phyloP scores from a whole-genome alignment of 2,329 filamentous ascomycete species.

The Sporothrix curviconia region DNA sequence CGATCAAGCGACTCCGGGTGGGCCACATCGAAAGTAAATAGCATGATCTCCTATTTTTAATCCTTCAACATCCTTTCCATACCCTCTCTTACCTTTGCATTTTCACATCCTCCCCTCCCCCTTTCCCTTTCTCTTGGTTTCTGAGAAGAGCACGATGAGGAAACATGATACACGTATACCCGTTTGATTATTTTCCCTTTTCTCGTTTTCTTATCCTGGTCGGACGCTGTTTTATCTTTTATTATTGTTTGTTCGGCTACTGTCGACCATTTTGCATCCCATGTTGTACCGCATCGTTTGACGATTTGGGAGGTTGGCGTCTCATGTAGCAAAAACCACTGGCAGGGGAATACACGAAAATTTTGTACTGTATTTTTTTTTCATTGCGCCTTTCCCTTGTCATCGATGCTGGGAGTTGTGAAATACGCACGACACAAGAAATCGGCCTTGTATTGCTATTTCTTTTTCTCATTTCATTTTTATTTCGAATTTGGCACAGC shows the following conservation, averaged over 20 bases:
- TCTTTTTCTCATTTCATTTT: not conserved
- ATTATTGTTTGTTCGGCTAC: too few relatives aligned
- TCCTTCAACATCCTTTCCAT: too few relatives aligned
- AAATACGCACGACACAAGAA: not conserved
- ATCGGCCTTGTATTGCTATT: not conserved
- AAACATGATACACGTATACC: conserved; percentile 10
- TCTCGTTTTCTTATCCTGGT: not conserved
- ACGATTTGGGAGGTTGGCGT: not conserved
- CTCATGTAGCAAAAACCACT: not conserved
- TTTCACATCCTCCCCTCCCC: not conserved
- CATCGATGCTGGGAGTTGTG: too few relatives aligned
- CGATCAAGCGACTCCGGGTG: too few relatives aligned
- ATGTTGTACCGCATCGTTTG: not conserved
- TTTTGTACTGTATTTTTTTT: not conserved
- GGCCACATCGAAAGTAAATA: too few relatives aligned
- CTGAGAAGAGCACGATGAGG: not conserved
- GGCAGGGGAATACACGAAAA: not conserved
- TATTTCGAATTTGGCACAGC: too few relatives aligned
- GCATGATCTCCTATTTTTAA: too few relatives aligned
- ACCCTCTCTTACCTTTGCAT: too few relatives aligned
- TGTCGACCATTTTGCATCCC: too few relatives aligned
- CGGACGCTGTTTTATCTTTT: too few relatives aligned
- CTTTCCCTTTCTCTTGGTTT: not conserved
- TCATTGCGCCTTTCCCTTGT: too few relatives aligned
- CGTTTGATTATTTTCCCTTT: not conserved